Conservation (phyloP, 495 filamentous ascomycete genomes). For the Penicillium waksmanii region DNA sequence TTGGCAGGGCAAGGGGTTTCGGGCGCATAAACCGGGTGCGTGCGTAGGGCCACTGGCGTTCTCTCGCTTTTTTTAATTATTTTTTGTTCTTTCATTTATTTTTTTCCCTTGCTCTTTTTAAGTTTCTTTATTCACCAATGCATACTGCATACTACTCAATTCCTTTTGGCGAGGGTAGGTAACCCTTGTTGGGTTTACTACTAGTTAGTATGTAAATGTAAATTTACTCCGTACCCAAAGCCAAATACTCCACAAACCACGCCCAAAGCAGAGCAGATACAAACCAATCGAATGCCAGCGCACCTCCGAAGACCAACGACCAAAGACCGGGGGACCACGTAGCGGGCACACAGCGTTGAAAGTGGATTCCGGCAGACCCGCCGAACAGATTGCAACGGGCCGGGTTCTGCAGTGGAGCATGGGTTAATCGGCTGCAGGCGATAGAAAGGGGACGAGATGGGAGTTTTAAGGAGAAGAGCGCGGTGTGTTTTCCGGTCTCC, state of each 20-base stretch:
- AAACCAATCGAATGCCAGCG: not conserved
- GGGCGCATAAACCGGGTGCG: constrained; percentile 27
- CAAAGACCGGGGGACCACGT: not conserved
- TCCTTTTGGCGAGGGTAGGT: not conserved
- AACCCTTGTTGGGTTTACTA: too few species aligned
- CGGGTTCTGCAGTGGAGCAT: constrained; percentile 15
- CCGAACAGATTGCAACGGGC: constrained; percentile 13
- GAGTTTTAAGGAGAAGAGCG: constrained; percentile 2
- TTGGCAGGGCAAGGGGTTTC: constrained; percentile 28
- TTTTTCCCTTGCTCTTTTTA: constrained; percentile 3
- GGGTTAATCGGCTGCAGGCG: constrained; percentile 9
- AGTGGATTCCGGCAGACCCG: constrained; percentile 18
- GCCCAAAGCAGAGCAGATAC: too few species aligned
- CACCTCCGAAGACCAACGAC: too few species aligned
- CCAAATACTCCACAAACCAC: too few species aligned
- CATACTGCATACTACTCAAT: not conserved
- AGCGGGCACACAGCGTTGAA: constrained; percentile 5
- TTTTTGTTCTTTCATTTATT: constrained; percentile 11
- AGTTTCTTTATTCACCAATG: not conserved
- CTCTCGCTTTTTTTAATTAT: constrained; percentile 20
- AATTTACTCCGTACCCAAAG: too few species aligned
- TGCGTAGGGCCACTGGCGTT: constrained; percentile 19
- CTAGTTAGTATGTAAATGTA: too few species aligned
- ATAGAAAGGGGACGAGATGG: constrained; percentile 8
- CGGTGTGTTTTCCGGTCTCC: not conserved